Conservation (phyloP, 1,139 yeast genomes). For the Hyphopichia buzzinii region DNA sequence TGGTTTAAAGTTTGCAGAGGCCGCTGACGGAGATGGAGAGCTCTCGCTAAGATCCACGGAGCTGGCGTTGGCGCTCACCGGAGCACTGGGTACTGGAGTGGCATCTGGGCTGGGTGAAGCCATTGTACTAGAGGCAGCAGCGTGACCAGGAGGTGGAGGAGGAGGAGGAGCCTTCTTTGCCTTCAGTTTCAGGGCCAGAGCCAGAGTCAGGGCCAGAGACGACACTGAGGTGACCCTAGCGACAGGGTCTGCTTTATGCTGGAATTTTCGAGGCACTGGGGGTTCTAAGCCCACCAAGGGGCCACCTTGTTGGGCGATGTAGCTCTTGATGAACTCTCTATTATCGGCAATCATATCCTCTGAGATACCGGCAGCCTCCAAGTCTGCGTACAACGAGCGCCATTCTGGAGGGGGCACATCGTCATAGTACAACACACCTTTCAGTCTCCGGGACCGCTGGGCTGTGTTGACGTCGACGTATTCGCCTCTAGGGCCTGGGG, state of each 20-base stretch:
- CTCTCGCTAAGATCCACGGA: slow-evolving; percentile 5
- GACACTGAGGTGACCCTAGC: slow-evolving; percentile 10
- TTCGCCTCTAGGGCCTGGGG: slow-evolving; percentile 77
- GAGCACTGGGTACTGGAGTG: slow-evolving; percentile 4
- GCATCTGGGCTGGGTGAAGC: slow-evolving; percentile 11
- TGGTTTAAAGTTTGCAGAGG: slow-evolving; percentile 9
- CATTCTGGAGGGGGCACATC: slow-evolving; percentile 84
- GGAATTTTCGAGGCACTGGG: slow-evolving; percentile 68
- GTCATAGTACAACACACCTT: slow-evolving; percentile 69
- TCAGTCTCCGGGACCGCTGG: slow-evolving; percentile 55
- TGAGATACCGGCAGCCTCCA: slow-evolving; percentile 76
- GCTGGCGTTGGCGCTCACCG: slow-evolving; percentile 9
- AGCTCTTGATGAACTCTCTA: slow-evolving; percentile 75
- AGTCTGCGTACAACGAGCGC: slow-evolving; percentile 70
- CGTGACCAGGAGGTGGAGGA: slow-evolving; percentile 29
- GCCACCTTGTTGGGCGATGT: slow-evolving; percentile 75
- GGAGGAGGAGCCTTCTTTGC: slow-evolving; percentile 48
- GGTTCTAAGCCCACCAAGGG: slow-evolving; percentile 85
- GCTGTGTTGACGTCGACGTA: slow-evolving; percentile 46
- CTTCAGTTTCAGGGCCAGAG: slow-evolving; percentile 20
- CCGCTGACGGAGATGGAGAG: slow-evolving; percentile 13
- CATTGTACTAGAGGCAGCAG: slow-evolving; percentile 9
- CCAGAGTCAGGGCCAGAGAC: too few relatives aligned
- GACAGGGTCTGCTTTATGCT: slow-evolving; percentile 16
- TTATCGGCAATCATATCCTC: slow-evolving; percentile 91